Evolutionary conservation across 2,329 filamentous ascomycete genomes (phyloP).

Genomic region (Ilyonectria destructans): DNA sequence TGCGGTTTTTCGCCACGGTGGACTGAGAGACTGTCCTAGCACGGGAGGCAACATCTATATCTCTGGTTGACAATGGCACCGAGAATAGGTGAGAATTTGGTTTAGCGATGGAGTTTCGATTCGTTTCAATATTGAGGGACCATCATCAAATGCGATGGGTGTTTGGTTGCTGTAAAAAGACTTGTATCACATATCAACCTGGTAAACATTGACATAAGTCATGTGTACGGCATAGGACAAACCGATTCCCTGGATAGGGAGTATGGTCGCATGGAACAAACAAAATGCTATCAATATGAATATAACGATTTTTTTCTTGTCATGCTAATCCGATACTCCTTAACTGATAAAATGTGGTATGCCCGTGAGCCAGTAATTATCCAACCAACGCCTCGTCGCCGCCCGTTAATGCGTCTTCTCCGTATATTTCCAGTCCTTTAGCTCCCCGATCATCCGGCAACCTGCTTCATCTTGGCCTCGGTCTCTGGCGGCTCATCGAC

Average conservation of each 20-base stretch:
- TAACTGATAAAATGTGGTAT: constrained; percentile 33
- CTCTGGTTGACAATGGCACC: neutral
- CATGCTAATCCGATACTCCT: constrained; percentile 21
- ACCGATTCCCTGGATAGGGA: constrained; percentile 16
- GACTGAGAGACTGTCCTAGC: constrained; percentile 50
- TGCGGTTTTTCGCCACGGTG: constrained; percentile 81
- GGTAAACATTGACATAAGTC: constrained; percentile 17
- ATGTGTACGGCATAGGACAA: constrained; percentile 23
- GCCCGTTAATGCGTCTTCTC: constrained; percentile 5
- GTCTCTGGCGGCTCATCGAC: constrained; percentile 90
- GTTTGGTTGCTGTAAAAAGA: constrained; percentile 22
- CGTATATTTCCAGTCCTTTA: neutral
- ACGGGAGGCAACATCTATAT: neutral
- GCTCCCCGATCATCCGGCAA: constrained; percentile 67
- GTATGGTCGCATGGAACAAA: constrained; percentile 8
- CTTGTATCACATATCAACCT: constrained; percentile 33
- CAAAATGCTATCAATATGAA: constrained; percentile 25
- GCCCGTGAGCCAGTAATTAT: constrained; percentile 33
- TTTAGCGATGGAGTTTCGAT: constrained; percentile 34
- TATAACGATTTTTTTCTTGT: constrained; percentile 17
- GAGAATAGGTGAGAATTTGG: constrained; percentile 7
- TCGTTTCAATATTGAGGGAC: constrained; percentile 8
- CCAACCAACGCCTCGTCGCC: constrained; percentile 46
- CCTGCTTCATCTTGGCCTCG: constrained; percentile 85
- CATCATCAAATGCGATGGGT: constrained; percentile 18